Percentiles rank a stretch among this genome's conserved stretches.
Evolutionary conservation across 73 alveolate species (phyloP).

Genomic region (Symbiodinium natans): DNA sequence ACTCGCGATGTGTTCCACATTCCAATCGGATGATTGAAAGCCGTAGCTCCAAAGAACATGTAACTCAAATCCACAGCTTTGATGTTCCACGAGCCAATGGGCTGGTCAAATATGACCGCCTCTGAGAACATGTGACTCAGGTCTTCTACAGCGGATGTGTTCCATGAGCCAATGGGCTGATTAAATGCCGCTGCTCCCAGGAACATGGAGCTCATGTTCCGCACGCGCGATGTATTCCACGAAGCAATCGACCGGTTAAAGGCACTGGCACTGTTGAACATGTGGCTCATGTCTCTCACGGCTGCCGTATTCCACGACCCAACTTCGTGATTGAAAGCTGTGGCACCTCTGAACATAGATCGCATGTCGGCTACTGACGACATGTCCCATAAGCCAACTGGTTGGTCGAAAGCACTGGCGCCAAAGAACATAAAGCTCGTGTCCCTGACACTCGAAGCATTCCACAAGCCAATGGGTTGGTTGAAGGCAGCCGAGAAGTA

Average conservation of each 20-base stretch:
- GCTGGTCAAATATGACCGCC: not conserved
- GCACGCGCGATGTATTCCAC: not conserved
- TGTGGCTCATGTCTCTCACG: not conserved
- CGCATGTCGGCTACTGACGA: not conserved
- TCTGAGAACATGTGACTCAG: not conserved
- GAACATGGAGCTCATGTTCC: not conserved
- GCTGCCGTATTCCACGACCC: not conserved
- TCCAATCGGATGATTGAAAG: constrained; percentile 4
- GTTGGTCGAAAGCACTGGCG: not conserved
- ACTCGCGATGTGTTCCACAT: constrained; percentile 36
- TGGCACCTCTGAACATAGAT: not conserved
- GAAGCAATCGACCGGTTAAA: not conserved
- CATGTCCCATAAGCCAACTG: not conserved
- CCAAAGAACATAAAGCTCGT: not conserved
- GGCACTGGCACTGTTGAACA: not conserved
- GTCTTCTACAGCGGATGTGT: not conserved
- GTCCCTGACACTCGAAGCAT: too few relatives aligned
- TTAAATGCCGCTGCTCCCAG: not conserved
- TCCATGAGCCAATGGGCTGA: not conserved
- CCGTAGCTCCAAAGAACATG: constrained; percentile 40
- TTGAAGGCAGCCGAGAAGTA: too few relatives aligned
- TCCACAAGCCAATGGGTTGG: too few relatives aligned
- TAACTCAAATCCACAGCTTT: not conserved
- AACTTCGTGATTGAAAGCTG: not conserved
- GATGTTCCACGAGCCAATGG: not conserved